Evolutionary conservation across 2,329 filamentous ascomycete species (phyloP), one percentile per base, ranked within the genome.

Genomic region (Penicillium italicum): DNA sequence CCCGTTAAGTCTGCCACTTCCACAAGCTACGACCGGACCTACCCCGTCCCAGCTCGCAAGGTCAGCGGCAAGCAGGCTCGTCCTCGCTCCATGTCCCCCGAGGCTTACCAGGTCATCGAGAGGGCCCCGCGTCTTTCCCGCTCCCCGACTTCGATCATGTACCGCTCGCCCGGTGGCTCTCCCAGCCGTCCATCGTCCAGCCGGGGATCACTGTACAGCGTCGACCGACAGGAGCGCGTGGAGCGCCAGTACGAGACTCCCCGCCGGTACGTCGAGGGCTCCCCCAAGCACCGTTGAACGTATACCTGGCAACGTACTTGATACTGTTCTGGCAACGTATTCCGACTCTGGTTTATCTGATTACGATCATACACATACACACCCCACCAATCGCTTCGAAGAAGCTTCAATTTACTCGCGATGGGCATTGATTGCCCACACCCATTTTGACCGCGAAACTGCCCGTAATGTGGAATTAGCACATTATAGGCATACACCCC

Each of bases 141-240:
- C 57, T 67, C 50, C 61, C 69, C 16, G 55, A 59, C 20, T 56
- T 63, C 20, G 30, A 74, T 73, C 44, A 60, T 73, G 61, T 74
- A 74, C 61, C 69, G 64, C 14, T 69, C 68, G 7, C 67, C 71
- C 30, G 69, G 69, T 26, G 61, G 61, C 51, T 72, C 70, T 9
- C 63, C 69, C 26, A 71, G 62, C 59, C 67, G 72, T 12, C 70
- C 71, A 36, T 70, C 71, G 11, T 64, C 68, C 24, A 72, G 64
- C 64, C 66, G 72, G 22, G 72, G 72, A 14, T 74, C 72, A 4
- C 58, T 74, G 31, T 74, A 74, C 47, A 63, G 70, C 34, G 57
- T 64, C 6, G 72, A 74, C 53, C 62, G 59, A n/a, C 63, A 65
- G 22, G 70, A 71, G 53, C 70, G 71, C 10, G 60, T 68, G 18